Evolutionary conservation across 192 early-diverging fungal genomes (phyloP).

Genomic region (Dissophora ornata): DNA sequence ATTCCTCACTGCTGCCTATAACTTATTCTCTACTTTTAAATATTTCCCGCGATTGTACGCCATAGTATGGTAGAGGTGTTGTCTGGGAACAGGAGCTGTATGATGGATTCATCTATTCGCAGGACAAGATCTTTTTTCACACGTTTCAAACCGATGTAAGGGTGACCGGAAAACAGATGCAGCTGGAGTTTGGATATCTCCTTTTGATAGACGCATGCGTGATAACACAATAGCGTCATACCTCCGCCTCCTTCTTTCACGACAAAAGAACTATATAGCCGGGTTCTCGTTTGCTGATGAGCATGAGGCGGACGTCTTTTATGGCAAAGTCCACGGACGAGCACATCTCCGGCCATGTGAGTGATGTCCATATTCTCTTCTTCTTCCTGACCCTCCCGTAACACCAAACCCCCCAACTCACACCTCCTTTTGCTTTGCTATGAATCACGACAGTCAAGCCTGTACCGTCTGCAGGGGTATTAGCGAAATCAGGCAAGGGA

Average conservation of each 20-base stretch:
- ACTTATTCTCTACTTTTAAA: no score
- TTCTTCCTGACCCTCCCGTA: no score
- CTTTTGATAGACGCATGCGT: no score
- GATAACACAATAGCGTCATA: no score
- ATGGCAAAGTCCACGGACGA: conserved; percentile 67
- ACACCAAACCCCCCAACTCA: no score
- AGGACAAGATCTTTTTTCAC: conserved; percentile 74
- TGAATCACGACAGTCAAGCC: conserved; percentile 27
- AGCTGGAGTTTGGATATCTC: no score
- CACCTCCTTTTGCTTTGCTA: conserved; percentile 1
- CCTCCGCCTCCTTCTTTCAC: neutral
- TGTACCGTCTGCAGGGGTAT: conserved; percentile 41
- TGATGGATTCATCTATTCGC: conserved; percentile 71
- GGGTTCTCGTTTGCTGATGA: conserved; percentile 80
- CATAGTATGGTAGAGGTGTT: conserved; percentile 61
- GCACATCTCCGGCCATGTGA: conserved; percentile 53
- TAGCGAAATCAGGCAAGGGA: conserved; percentile 39
- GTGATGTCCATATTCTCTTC: neutral
- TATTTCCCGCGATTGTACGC: no score
- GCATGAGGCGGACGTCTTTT: conserved; percentile 73
- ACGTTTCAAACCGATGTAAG: conserved; percentile 76
- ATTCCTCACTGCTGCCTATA: no score
- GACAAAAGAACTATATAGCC: conserved; percentile 64
- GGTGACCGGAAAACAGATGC: neutral
- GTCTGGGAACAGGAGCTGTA: conserved; percentile 87